Conservation (phyloP, 805 yeast species). For the Sungouiella thailandica region DNA sequence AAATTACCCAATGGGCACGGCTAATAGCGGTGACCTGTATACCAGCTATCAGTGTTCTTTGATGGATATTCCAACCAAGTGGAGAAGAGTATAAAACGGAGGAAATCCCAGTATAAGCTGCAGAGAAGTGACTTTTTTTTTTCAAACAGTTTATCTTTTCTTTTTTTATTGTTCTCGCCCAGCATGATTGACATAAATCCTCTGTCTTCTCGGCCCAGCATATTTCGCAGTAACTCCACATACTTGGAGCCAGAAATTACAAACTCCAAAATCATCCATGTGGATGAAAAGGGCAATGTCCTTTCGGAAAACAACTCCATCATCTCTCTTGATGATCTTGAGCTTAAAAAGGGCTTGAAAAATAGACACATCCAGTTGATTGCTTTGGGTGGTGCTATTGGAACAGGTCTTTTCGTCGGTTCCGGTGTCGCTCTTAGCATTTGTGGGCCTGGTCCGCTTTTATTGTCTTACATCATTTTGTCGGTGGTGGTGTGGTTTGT, state of each 20-base stretch:
- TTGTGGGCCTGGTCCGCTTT: slow-evolving; percentile 16
- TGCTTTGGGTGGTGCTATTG: slow-evolving; percentile 20
- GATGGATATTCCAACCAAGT: too few species aligned
- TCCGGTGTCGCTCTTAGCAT: slow-evolving; percentile 13
- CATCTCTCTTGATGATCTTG: slow-evolving; percentile 9
- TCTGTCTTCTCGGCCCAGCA: slow-evolving; percentile 14
- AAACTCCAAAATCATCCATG: slow-evolving; percentile 13
- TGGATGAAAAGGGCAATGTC: slow-evolving; percentile 15
- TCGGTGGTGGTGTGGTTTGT: slow-evolving; percentile 16
- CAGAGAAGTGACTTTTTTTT: too few species aligned
- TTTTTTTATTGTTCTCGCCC: too few species aligned
- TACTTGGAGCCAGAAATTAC: slow-evolving; percentile 13
- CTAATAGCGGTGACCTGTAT: too few species aligned
- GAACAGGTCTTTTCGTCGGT: slow-evolving; percentile 19
- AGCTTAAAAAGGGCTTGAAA: slow-evolving; percentile 16
- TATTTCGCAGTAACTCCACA: slow-evolving; percentile 12
- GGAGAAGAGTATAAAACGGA: too few species aligned
- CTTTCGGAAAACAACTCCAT: slow-evolving; percentile 12
- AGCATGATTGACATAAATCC: too few species aligned
- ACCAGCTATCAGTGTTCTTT: too few species aligned
- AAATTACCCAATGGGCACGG: too few species aligned
- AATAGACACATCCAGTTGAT: slow-evolving; percentile 18
- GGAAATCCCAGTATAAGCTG: too few species aligned
- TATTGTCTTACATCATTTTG: slow-evolving; percentile 14
- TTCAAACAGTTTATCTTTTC: too few species aligned